phyloP scores from a whole-genome alignment of 768 basidiomycete species.

The Tylopilus plumbeoviolaceoides region DNA sequence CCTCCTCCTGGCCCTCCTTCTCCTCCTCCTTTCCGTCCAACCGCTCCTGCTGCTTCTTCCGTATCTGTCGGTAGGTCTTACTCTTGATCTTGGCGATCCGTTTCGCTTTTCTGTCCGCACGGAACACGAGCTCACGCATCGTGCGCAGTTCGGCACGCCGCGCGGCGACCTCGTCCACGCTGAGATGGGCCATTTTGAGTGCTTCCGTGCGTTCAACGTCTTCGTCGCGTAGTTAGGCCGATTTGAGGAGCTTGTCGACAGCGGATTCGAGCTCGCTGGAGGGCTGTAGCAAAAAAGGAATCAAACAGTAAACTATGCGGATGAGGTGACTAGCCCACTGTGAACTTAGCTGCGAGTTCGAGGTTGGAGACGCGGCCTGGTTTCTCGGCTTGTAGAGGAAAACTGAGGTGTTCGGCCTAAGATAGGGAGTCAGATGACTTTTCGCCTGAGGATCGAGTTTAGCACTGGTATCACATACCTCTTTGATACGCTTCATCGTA shows the following conservation, averaged over 20 bases:
- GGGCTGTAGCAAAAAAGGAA: constrained; percentile 59
- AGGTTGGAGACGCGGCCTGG: constrained; percentile 76
- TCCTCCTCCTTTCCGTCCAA: constrained; percentile 45
- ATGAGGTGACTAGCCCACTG: constrained; percentile 42
- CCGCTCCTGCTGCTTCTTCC: constrained; percentile 72
- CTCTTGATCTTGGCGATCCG: constrained; percentile 94
- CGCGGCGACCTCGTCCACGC: no score
- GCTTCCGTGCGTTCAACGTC: constrained; percentile 78
- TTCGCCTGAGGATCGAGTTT: not conserved
- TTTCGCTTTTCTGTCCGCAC: constrained; percentile 87
- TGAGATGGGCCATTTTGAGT: constrained; percentile 77
- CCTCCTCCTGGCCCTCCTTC: constrained; percentile 24
- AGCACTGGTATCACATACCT: no score
- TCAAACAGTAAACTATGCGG: not conserved
- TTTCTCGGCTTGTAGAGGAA: no score
- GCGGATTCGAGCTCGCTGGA: constrained; percentile 81
- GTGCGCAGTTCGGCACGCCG: constrained; percentile 78
- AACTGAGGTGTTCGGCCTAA: constrained; percentile 83
- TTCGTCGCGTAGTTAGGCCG: constrained; percentile 78
- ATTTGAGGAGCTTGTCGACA: constrained; percentile 73
- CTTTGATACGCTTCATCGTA: no score
- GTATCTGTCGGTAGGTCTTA: constrained; percentile 84
- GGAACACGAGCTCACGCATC: constrained; percentile 91
- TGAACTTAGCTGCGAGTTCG: constrained; percentile 81
- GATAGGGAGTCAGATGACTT: constrained; percentile 3